A percentile compares a stretch with the other conserved stretches of the same genome.
Evolutionary conservation across 2,329 filamentous ascomycete genomes (phyloP).

Genomic region (Davidsoniella neocaledoniae): DNA sequence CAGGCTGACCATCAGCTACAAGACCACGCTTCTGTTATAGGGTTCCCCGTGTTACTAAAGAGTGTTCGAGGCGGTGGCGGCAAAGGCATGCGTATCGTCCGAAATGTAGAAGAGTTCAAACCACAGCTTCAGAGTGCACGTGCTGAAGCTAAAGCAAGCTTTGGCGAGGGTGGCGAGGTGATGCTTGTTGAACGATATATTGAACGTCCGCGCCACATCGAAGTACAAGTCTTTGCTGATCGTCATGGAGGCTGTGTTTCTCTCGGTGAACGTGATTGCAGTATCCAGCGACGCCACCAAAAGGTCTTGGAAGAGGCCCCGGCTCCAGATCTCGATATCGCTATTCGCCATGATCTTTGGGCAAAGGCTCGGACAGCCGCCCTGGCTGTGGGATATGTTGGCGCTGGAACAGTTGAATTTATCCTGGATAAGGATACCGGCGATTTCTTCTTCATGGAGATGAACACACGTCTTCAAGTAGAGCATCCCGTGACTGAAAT

Average conservation of each 20-base stretch:
- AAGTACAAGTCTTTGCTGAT: conserved; percentile 84
- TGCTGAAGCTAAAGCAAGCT: conserved; percentile 60
- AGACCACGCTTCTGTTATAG: conserved; percentile 52
- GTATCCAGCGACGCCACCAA: conserved; percentile 71
- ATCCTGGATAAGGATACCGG: conserved; percentile 71
- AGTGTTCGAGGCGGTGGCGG: conserved; percentile 67
- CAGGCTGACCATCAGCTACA: conserved; percentile 50
- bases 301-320: conserved; percentile 86
- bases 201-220: conserved; percentile 63
- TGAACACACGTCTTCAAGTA: conserved; percentile 81
- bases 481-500: conserved; percentile 82
- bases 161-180: conserved; percentile 63
- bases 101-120: conserved; percentile 49
- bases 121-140: conserved; percentile 55
- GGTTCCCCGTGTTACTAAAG: conserved; percentile 60
- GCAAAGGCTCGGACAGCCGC: conserved; percentile 48
- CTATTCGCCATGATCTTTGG: conserved; percentile 45
- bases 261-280: conserved; percentile 81
- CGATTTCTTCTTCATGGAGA: conserved; percentile 70
- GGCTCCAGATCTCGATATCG: conserved; percentile 47
- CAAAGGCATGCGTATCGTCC: conserved; percentile 68
- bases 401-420: conserved; percentile 79
- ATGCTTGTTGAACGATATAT: conserved; percentile 79
- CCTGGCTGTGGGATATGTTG: conserved; percentile 70
- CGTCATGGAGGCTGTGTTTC: conserved; percentile 60